Percentiles rank a stretch among this genome's conserved stretches.
phyloP scores from a whole-genome alignment of 1,284 basidiomycete genomes.

The Tremellales sp. region DNA sequence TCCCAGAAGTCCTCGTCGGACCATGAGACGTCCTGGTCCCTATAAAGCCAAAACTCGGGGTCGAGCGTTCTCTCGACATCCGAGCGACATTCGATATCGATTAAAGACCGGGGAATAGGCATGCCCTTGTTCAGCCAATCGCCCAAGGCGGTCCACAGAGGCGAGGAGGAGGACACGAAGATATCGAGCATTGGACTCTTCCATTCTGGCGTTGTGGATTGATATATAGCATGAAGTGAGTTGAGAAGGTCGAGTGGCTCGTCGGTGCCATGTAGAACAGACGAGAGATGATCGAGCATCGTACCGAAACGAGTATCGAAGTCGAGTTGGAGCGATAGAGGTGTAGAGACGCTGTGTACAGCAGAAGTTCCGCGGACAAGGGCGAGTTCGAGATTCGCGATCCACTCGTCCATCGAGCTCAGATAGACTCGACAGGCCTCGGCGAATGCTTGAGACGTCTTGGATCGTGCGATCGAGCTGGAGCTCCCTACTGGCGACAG shows the following conservation, averaged over 20 bases:
- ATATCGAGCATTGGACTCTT: conserved; percentile 50
- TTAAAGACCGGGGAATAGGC: conserved; percentile 45
- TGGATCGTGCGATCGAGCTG: conserved; percentile 28
- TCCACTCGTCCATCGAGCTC: conserved; percentile 62
- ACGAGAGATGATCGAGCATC: conserved; percentile 51
- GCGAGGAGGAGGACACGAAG: conserved; percentile 62
- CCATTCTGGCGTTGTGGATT: conserved; percentile 56
- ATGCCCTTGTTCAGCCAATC: conserved; percentile 72
- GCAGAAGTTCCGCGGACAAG: conserved; percentile 47
- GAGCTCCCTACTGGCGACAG: conserved; percentile 31
- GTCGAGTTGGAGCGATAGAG: conserved; percentile 61
- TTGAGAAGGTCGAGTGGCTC: conserved; percentile 60
- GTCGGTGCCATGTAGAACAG: conserved; percentile 53
- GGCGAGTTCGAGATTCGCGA: conserved; percentile 61
- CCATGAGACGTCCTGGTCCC: conserved; percentile 61
- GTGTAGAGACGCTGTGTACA: conserved; percentile 55
- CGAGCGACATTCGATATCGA: conserved; percentile 11
- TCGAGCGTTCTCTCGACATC: conserved; percentile 55
- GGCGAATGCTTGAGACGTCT: conserved; percentile 73
- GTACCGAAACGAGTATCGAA: conserved; percentile 50
- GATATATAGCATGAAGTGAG: conserved; percentile 56
- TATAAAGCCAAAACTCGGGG: conserved; percentile 71
- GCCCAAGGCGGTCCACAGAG: conserved; percentile 67
- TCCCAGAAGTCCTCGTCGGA: conserved; percentile 73
- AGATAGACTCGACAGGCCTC: conserved; percentile 65